A percentile compares a stretch with the other conserved stretches of the same genome.
phyloP scores from a whole-genome alignment of 164 flowering plant genomes.

The Houttuynia cordata region DNA sequence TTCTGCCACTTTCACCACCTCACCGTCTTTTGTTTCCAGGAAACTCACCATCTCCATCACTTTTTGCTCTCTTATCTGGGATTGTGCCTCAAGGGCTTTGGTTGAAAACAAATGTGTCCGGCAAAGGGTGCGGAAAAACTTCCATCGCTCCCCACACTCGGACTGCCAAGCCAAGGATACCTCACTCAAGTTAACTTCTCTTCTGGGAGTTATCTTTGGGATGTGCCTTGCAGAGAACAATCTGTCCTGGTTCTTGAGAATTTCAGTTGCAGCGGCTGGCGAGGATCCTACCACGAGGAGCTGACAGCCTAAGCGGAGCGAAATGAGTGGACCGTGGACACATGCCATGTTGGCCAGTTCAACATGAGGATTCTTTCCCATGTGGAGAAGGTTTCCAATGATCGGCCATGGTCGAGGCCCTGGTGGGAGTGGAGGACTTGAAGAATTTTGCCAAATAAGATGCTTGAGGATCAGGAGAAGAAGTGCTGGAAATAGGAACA shows the following conservation, averaged over 20 bases:
- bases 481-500: not conserved
- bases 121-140: conserved; percentile 18
- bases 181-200: not conserved
- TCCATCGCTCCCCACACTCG: conserved; percentile 24
- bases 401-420: conserved; percentile 27
- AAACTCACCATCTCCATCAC: conserved; percentile 12
- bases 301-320: conserved; percentile 17
- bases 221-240: conserved; percentile 16
- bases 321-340: conserved; percentile 22
- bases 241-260: conserved; percentile 28
- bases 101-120: conserved; percentile 22
- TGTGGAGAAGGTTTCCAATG: conserved; percentile 16
- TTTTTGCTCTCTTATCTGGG: conserved; percentile 15
- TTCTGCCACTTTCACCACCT: conserved; percentile 13
- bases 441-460: not conserved
- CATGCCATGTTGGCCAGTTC: conserved; percentile 12
- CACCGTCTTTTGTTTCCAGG: conserved; percentile 8
- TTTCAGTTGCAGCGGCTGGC: conserved; percentile 18
- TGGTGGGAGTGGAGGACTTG: conserved; percentile 17
- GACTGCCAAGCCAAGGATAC: conserved; percentile 10
- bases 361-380: conserved; percentile 15
- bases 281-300: conserved; percentile 22
- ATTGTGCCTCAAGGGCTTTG: conserved; percentile 19
- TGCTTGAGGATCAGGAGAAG: not conserved
- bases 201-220: conserved; percentile 1